Base-by-base conservation (phyloP, 257 asterid species). In the Oldenlandia corymbosa region DNA sequence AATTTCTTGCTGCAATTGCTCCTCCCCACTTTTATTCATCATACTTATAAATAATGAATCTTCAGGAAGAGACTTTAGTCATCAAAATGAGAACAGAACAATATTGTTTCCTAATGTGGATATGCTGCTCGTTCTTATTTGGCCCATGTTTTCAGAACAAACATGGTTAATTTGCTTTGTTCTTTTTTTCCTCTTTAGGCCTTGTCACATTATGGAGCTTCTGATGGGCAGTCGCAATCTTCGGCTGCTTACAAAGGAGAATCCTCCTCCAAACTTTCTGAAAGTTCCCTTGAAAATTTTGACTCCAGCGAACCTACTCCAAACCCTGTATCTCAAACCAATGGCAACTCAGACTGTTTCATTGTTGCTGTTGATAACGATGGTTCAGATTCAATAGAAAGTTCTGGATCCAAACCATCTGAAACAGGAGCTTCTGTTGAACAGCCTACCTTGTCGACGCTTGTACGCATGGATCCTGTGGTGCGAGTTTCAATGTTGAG, bases 401-500 rank as follows among this genome's bases (percentile, higher is more conserved):
- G 50, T 53, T 45, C 71, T 47, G 45, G 62, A 63, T 47, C 61
- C 42, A 66, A 20, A 54, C 27, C 66, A 56, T 48, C 59, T 64
- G 57, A 50, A 13, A 45, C 61, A 18, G 75, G 43, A n/a, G 62
- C 41, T 41, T 54, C 48, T 57, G 62, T 21, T 30, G 77, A 82
- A 58, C 18, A 43, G 55, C 97, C 95, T 17, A 73, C 90, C 77
- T 61, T 92, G 72, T 81, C 94, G 12, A 61, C 26, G 39, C 74
- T 92, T 60, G 57, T 81, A 73, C 73, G 71, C 58, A 83, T 89
- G 95, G 83, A 81, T 26, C 71, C 91, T 45, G 89, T 90, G 48
- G 79, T 90, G 62, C 90, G 96, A 67, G 85, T 80, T 50, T 73
- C 86, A 9, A 69, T 70, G 88, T 76, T 92, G 68, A 89, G 80